Conservation (phyloP, 768 basidiomycete genomes). For the Pholiota molesta region DNA sequence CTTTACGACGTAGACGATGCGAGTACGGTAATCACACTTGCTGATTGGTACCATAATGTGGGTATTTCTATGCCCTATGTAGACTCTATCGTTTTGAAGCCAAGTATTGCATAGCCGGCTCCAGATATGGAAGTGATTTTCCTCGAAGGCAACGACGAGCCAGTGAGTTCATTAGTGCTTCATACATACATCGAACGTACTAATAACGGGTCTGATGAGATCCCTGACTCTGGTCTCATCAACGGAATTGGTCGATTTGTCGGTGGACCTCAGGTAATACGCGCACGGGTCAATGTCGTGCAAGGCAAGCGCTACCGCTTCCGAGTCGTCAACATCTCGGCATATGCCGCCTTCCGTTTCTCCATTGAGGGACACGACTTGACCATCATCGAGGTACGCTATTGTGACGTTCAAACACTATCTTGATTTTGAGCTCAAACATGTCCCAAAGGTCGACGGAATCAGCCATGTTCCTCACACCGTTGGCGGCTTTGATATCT, state of each 20-base stretch:
- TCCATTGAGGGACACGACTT: conserved; percentile 36
- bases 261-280: conserved; percentile 22
- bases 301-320: conserved; percentile 52
- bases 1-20: conserved; percentile 25
- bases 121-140: conserved; percentile 20
- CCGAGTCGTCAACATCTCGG: conserved; percentile 53
- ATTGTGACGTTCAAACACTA: not conserved
- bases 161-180: conserved; percentile 11
- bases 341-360: conserved; percentile 42
- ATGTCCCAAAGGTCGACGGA: conserved; percentile 35
- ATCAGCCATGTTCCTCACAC: conserved; percentile 29
- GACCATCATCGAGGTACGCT: conserved; percentile 29
- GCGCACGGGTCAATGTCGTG: conserved; percentile 37
- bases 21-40: conserved; percentile 25
- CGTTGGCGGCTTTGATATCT: conserved; percentile 44
- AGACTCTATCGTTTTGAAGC: not conserved
- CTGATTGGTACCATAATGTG: conserved; percentile 27
- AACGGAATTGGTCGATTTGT: conserved; percentile 25
- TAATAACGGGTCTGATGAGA: conserved; percentile 2
- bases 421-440: not conserved
- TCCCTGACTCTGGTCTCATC: conserved; percentile 22
- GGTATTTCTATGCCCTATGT: not conserved
- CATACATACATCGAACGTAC: not conserved
- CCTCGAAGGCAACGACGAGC: conserved; percentile 22
- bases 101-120: conserved; percentile 2